Evolutionary conservation across 2,329 filamentous ascomycete genomes (phyloP).

Genomic region (Verticillium tricorpus): DNA sequence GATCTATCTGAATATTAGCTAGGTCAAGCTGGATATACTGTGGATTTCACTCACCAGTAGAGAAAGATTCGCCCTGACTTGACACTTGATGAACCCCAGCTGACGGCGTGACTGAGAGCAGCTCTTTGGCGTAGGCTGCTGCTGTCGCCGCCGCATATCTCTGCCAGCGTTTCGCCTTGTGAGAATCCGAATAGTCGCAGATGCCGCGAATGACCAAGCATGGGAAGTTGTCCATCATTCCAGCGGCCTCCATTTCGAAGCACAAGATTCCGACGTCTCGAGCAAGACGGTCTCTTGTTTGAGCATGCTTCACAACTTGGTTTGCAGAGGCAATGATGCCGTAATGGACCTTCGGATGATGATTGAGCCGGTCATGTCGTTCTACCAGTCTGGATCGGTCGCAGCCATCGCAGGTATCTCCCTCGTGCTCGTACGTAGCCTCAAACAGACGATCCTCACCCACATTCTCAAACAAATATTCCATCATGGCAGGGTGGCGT

Average conservation of each 20-base stretch:
- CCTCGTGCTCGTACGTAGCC: neutral
- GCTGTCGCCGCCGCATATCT: slow-evolving; percentile 26
- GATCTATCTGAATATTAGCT: too few relatives aligned
- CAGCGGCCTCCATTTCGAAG: slow-evolving; percentile 23
- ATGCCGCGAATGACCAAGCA: slow-evolving; percentile 30
- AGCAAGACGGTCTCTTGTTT: slow-evolving; percentile 21
- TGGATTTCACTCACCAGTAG: too few relatives aligned
- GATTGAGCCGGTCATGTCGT: neutral
- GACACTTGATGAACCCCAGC: too few relatives aligned
- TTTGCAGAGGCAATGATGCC: slow-evolving; percentile 6
- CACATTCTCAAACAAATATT: neutral
- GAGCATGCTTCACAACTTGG: neutral
- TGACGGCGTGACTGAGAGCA: slow-evolving; percentile 4
- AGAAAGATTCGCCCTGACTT: too few relatives aligned
- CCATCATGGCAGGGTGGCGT: neutral
- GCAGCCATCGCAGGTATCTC: neutral
- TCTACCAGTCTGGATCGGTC: neutral
- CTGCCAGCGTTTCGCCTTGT: slow-evolving; percentile 32
- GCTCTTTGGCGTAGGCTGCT: slow-evolving; percentile 19
- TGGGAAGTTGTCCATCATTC: slow-evolving; percentile 16
- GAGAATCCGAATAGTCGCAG: slow-evolving; percentile 31
- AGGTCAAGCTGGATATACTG: too few relatives aligned
- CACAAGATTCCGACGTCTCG: slow-evolving; percentile 9
- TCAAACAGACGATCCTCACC: neutral
- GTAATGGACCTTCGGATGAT: neutral